Evolutionary conservation across 345 rosid species (phyloP), one percentile per base, ranked within the genome.

Genomic region (Heritiera fomes): DNA sequence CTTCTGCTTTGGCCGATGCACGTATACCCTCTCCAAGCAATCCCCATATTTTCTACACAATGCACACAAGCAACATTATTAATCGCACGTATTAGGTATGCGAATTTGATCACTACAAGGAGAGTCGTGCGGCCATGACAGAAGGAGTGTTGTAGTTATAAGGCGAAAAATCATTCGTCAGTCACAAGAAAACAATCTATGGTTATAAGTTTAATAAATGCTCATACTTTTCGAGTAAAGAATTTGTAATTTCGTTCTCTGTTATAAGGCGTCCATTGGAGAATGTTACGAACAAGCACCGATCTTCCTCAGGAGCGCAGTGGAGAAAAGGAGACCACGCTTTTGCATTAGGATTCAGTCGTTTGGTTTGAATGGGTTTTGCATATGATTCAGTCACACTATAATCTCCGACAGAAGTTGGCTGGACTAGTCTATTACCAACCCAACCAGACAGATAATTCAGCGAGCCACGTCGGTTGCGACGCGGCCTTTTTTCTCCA

Each of bases 21-120:
- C 84, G 50, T 85, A 85, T 34, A 87, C 82, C 15, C 76, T 80
- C 38, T 85, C 88, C 73, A 85, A 80, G 63, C 84, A 78, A 0
- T 30, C 17, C n/a, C 88, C 88, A 74, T 66, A 87, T 45, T 46
- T 53, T 18, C 88, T 67, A 52, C 52, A 67, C 30, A 38, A 0
- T 40, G 6, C 43, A 40, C 43, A 34, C 38, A 34, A 43, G 6
- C 45, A 43, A 6, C 43, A 43, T 43, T 7, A 43, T 43, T 43
- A 0, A 43, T 43, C 8, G 10, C 3, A 10, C 52, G 14, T 47
- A 43, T 6, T 1, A 5, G 45, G 1, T 5, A 2, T 4, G 43
- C 6, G 43, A 43, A 43, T 43, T 6, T 43, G 43, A 40, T 40
- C 43, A 40, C 6, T 6, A 43, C 6, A 40, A 40, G 5, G 5